Base-by-base conservation (phyloP, 495 filamentous ascomycete genomes). In the Penicillium cosmopolitanum region DNA sequence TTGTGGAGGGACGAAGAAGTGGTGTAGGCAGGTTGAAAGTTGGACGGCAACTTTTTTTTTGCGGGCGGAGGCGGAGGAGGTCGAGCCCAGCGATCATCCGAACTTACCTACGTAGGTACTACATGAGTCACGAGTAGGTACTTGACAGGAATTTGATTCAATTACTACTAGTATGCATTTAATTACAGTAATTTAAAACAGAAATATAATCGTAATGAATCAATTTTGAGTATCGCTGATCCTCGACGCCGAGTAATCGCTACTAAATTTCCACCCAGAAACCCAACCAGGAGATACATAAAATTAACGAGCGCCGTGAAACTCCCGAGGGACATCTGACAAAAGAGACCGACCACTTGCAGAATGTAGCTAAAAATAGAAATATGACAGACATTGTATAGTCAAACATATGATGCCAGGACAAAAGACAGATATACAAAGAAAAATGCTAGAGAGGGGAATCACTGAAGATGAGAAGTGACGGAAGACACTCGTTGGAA, bases 401-500 rank as follows among this genome's bases (percentile, higher is more conserved):
- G 55, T 70, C 58, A 62, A 64, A 64, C 47, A 55, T 53, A 72
- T 69, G 36, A 62, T 64, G 56, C 56, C 48, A 16, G 55, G 35
- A 70, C 65, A 66, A 55, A 52, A 10, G 56, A 64, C 58, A 64
- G 50, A 69, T 69, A 54, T 63, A 71, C 58, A 69, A 63, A 61
- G 56, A 66, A 67, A 64, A 60, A 69, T 63, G 66, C 70, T 66
- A 62, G 11, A 63, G 56, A 63, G 56, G 64, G 73, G 64, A 73
- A 73, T 77, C 71, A 77, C 73, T 67, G 74, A 21, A 80, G 70
- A 63, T 82, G 73, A 40, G 78, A 74, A 8, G 80, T 84, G 42
- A 77, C 66, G 59, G 68, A 64, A 34, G 74, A 78, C 16, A 84
- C 73, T 33, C 80, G 77, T 54, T 79, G 66, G 47, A 79, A 82